Conservation (phyloP, 305 asterid genomes). For the Solanum hybrid region DNA sequence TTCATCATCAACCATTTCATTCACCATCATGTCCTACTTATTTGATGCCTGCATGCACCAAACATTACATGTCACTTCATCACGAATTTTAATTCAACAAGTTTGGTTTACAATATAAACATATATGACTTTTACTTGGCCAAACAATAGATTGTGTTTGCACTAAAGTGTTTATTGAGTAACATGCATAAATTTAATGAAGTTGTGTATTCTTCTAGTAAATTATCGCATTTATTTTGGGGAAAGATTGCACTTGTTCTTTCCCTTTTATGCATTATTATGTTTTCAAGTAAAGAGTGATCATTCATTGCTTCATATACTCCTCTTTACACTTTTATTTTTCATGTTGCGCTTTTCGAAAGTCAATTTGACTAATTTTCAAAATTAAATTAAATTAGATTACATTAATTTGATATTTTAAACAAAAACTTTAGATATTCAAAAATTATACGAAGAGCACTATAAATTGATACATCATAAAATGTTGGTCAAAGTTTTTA, state of each 20-base stretch:
- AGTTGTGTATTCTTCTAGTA: background rate
- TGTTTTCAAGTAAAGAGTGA: background rate
- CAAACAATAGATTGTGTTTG: background rate
- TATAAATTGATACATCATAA: no score
- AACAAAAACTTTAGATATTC: no score
- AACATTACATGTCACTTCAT: background rate
- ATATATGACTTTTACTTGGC: background rate
- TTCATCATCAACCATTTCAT: constrained; percentile 32
- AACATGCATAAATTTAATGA: background rate
- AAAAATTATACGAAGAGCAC: no score
- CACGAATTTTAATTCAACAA: background rate
- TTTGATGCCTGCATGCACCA: constrained; percentile 15
- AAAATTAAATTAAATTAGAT: no score
- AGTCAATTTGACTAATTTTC: no score
- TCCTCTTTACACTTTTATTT: no score
- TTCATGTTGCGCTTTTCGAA: no score
- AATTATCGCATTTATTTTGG: background rate
- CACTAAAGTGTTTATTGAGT: background rate
- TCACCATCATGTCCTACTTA: constrained; percentile 18
- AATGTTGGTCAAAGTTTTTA: no score
- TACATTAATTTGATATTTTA: no score
- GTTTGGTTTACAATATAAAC: background rate
- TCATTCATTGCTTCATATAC: background rate
- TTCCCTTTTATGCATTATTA: background rate
- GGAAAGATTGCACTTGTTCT: background rate